These are phyloP conservation scores for Letharia columbiana DNA, from an alignment of 495 filamentous ascomycete species.

Conservation along the genomic window DNA sequence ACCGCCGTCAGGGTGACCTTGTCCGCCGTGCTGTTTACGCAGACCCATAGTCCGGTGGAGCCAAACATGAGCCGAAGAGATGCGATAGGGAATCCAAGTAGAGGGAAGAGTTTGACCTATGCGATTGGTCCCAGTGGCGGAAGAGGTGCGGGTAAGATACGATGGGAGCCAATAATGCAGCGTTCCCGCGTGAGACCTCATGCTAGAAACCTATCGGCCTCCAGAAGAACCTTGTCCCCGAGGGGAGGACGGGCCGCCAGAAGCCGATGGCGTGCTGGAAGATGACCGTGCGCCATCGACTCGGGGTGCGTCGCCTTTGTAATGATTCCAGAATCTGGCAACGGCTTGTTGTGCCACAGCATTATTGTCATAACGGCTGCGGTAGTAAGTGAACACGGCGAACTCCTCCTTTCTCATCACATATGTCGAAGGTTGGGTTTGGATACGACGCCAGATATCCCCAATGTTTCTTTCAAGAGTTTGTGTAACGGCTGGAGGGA, in stretches of 20 bases:
- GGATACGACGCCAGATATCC: slow-evolving; percentile 54
- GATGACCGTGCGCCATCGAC: slow-evolving; percentile 17
- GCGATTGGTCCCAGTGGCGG: slow-evolving; percentile 1
- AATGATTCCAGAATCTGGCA: slow-evolving; percentile 43
- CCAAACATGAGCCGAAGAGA: not conserved
- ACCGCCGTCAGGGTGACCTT: not conserved
- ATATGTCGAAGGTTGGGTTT: slow-evolving; percentile 51
- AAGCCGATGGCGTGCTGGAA: slow-evolving; percentile 8
- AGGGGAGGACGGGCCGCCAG: not conserved
- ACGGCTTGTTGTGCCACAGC: slow-evolving; percentile 37
- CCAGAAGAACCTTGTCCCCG: not conserved
- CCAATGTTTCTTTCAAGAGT: slow-evolving; percentile 49
- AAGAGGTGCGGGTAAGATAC: not conserved
- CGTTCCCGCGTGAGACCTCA: not conserved
- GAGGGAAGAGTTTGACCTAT: not conserved
- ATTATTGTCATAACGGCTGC: slow-evolving; percentile 44
- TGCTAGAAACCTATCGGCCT: not conserved
- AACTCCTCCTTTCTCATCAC: slow-evolving; percentile 64
- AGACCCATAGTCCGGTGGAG: not conserved
- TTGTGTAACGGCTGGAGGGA: slow-evolving; percentile 42
- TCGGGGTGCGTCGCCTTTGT: slow-evolving; percentile 25
- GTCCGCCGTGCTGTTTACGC: not conserved
- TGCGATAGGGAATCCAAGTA: not conserved
- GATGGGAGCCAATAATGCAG: not conserved
- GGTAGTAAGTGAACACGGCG: slow-evolving; percentile 68